Base-by-base conservation (phyloP, 1,139 yeast species). In the Yamadazyma trypodendri region DNA sequence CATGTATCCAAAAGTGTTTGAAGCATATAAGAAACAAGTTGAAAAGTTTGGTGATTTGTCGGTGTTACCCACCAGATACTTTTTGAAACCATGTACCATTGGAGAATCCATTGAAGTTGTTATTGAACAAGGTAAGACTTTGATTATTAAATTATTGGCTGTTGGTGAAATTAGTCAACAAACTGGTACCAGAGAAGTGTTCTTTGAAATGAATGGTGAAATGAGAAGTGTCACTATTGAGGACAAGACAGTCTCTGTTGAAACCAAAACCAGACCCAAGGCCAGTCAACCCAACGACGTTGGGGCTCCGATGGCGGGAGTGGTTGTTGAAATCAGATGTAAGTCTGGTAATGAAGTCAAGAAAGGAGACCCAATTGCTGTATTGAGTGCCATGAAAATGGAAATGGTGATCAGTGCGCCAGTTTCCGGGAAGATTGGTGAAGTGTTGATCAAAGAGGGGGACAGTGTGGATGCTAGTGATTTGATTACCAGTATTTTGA, bases 221-320 rank as follows among this genome's bases (percentile, higher is more conserved):
- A 80, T 89, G 83, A 82, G 98, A 75, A 89, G 92, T 54, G 96
- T 92, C 42, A 78, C 95, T 30, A 84, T 92, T 46, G 89, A 83
- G 48, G 98, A 92, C 68, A 86, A 84, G 64, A 79, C 80, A 30
- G 89, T 89, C 38, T 81, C 90, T 35, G 80, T 90, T 42, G 97
- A 88, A 65, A 77, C 87, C 34, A 77, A 85, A 48, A 72, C 94
- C 22, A 84, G 97, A 61, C 85, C 90, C 51, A 94, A 92, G 77
- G 98, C 97, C 34, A 86, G 83, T 50, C 85, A 87, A 61, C 89
- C 95, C 43, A 85, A 84, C 57, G 97, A 94, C 52, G 84, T 94
- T 47, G 98, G 97, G 52, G 96, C 98, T 4, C 99, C 98, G 65
- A 92, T 92, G 98, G 95, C 97, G 24, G 99, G 99, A 71, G 97